A percentile compares a stretch with the other conserved stretches of the same genome.
These are phyloP conservation scores for Lipomyces kockii DNA, from an alignment of 805 yeast genomes.

Conservation along the genomic window DNA sequence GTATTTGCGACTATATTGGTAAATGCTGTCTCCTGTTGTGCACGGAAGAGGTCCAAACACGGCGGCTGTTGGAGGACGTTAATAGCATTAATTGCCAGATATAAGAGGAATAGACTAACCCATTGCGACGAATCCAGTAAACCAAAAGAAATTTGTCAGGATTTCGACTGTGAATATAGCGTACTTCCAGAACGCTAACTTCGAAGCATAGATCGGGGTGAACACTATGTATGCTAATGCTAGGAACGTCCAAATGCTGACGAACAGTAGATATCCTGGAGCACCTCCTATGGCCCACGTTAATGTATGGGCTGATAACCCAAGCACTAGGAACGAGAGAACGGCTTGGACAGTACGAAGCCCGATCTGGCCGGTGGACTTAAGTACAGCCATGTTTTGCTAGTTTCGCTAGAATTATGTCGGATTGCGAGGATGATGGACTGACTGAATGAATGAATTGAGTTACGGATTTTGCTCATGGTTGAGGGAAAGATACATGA, in stretches of 20 bases:
- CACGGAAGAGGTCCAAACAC: conserved; percentile 4
- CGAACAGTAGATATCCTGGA: conserved; percentile 15
- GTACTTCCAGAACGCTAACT: not conserved
- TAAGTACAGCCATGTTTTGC: not conserved
- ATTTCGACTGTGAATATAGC: conserved; percentile 18
- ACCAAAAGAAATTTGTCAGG: conserved; percentile 24
- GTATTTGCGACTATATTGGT: not conserved
- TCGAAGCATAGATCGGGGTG: not conserved
- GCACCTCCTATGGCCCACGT: not conserved
- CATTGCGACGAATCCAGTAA: conserved; percentile 19
- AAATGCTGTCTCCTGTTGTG: too few relatives aligned
- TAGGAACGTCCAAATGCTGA: conserved; percentile 19
- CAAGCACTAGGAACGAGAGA: conserved; percentile 22
- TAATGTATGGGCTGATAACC: conserved; percentile 18
- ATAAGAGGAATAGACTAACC: not conserved
- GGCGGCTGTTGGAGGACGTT: conserved; percentile 1
- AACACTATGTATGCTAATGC: conserved; percentile 9
- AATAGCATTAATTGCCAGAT: not conserved
- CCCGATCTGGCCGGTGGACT: not conserved
- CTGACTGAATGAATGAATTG: not conserved
- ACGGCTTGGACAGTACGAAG: conserved; percentile 14
- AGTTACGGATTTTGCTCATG: not conserved
- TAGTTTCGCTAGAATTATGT: not conserved
- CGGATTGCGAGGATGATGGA: not conserved
- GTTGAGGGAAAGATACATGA: not conserved